Evolutionary conservation across 768 basidiomycete genomes (phyloP).

Genomic region (Paxillus rubicundulus): DNA sequence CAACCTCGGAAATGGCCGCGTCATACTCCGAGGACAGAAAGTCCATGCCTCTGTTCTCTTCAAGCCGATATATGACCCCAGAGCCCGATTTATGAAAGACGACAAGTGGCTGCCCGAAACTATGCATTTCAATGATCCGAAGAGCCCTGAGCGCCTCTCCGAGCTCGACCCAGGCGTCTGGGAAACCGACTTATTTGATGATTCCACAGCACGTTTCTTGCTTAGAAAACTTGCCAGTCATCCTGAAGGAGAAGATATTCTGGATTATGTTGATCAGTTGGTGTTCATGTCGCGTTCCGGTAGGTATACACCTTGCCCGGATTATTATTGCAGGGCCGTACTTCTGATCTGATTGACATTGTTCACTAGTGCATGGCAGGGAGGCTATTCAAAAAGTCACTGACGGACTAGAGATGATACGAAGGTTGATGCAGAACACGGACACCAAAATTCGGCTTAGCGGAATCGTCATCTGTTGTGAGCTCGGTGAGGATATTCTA

Average conservation of each 20-base stretch:
- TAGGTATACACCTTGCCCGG: background rate
- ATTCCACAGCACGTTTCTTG: background rate
- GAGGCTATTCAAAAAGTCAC: background rate
- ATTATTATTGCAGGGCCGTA: background rate
- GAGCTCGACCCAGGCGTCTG: background rate
- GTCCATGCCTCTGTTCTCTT: constrained; percentile 12
- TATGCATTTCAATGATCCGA: constrained; percentile 6
- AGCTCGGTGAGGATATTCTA: background rate
- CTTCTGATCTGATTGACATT: background rate
- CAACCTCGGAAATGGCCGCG: background rate
- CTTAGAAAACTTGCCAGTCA: background rate
- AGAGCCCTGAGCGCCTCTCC: constrained; percentile 2
- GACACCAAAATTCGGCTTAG: background rate
- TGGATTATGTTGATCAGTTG: constrained; percentile 4
- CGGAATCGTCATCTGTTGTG: background rate
- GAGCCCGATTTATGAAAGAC: constrained; percentile 6
- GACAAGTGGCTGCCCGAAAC: background rate
- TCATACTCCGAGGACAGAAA: constrained; percentile 9
- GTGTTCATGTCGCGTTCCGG: constrained; percentile 7
- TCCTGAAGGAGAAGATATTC: background rate
- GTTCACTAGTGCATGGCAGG: background rate
- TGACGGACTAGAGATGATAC: background rate
- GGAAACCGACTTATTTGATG: constrained; percentile 10
- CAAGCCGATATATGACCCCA: constrained; percentile 3
- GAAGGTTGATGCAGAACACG: background rate